Evolutionary conservation across 2,329 filamentous ascomycete species (phyloP).

Genomic region (Calonectria hongkongensis): DNA sequence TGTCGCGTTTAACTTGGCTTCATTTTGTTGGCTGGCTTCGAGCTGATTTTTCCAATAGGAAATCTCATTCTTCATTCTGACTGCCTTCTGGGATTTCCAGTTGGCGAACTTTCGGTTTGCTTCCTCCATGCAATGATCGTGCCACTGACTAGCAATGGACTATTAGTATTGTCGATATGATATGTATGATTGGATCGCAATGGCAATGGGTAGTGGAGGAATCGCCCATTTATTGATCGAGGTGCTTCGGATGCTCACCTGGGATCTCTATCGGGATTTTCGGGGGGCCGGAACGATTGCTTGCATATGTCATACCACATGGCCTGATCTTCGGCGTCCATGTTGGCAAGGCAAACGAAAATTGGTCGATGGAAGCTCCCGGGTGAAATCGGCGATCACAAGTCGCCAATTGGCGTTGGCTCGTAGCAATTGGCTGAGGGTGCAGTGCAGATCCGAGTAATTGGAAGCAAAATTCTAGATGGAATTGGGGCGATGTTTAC

Average conservation of each 20-base stretch:
- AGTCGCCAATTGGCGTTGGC: neutral
- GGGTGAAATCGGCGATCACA: neutral
- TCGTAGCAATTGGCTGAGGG: neutral
- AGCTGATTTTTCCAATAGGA: slow-evolving; percentile 14
- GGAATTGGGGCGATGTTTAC: slow-evolving; percentile 20
- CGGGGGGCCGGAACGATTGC: slow-evolving; percentile 11
- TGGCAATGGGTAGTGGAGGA: neutral
- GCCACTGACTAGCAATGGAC: neutral
- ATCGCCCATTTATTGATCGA: neutral
- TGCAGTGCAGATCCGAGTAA: neutral
- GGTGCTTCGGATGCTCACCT: neutral
- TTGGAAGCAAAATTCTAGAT: slow-evolving; percentile 2
- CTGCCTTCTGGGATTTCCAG: slow-evolving; percentile 23
- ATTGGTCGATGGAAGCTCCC: neutral
- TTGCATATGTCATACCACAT: slow-evolving; percentile 23
- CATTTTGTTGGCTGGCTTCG: slow-evolving; percentile 1
- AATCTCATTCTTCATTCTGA: slow-evolving; percentile 6
- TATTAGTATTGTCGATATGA: neutral
- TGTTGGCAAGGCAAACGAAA: neutral
- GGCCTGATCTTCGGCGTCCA: slow-evolving; percentile 21
- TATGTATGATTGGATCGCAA: neutral
- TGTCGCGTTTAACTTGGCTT: neutral
- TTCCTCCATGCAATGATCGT: slow-evolving; percentile 18
- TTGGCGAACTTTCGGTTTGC: slow-evolving; percentile 19
- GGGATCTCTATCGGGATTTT: slow-evolving; percentile 17